A percentile compares a stretch with the other conserved stretches of the same genome.
Evolutionary conservation across 768 basidiomycete species (phyloP).

Genomic region (Mycena epipterygia): DNA sequence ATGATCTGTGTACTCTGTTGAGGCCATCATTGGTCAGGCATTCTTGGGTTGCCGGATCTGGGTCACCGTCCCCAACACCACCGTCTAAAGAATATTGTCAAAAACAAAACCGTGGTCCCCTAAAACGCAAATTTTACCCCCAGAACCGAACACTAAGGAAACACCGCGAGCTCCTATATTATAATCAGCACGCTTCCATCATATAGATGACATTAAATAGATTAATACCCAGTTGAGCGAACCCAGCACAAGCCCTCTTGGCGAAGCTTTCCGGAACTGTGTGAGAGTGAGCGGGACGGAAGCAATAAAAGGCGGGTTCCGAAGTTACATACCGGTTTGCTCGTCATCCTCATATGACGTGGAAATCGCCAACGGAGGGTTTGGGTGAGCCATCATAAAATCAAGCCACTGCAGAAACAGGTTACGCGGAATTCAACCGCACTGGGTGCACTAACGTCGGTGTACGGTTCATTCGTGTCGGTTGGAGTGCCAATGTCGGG

Average conservation of each 20-base stretch:
- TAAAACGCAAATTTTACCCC: no score
- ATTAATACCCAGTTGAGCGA: constrained; percentile 59
- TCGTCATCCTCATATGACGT: constrained; percentile 71
- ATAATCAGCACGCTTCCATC: neutral
- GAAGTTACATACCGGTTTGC: constrained; percentile 62
- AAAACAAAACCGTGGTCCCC: neutral
- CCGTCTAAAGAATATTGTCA: constrained; percentile 51
- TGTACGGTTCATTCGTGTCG: constrained; percentile 61
- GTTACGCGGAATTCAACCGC: neutral
- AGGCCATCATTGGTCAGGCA: constrained; percentile 64
- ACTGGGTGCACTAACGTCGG: constrained; percentile 23
- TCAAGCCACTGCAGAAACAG: no score
- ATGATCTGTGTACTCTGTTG: constrained; percentile 48
- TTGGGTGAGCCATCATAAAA: constrained; percentile 53
- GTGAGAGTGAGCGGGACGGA: neutral
- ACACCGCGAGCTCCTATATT: constrained; percentile 62
- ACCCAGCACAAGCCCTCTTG: constrained; percentile 58
- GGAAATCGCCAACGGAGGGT: constrained; percentile 62
- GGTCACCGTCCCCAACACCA: constrained; percentile 66
- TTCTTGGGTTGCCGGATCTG: constrained; percentile 53
- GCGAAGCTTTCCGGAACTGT: constrained; percentile 63
- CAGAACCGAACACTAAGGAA: constrained; percentile 64
- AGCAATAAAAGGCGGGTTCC: neutral
- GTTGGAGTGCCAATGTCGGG: constrained; percentile 51
- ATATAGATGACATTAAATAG: neutral